A percentile compares a stretch with the other conserved stretches of the same genome.
Evolutionary conservation across 345 rosid species (phyloP).

Genomic region (Sonneratia alba): DNA sequence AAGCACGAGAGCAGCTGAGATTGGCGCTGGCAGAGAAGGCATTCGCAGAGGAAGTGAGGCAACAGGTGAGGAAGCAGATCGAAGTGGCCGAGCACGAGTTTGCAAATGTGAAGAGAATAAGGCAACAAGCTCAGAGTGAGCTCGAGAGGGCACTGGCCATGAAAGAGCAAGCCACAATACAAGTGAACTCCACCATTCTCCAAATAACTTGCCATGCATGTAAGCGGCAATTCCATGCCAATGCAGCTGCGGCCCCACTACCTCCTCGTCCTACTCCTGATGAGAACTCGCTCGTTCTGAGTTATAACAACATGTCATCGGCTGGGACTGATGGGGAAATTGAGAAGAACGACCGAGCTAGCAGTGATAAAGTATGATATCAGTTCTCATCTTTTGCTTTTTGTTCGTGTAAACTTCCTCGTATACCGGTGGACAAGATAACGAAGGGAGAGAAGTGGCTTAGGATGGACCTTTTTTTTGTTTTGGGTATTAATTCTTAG

Average conservation of each 20-base stretch:
- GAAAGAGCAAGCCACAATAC: constrained; percentile 56
- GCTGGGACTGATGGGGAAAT: constrained; percentile 27
- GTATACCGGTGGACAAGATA: background rate
- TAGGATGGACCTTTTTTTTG: background rate
- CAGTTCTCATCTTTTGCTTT: background rate
- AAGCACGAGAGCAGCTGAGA: constrained; percentile 32
- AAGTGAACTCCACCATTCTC: constrained; percentile 49
- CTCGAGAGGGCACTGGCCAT: constrained; percentile 56
- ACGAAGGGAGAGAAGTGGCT: background rate
- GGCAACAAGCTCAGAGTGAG: constrained; percentile 75
- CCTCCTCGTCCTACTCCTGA: constrained; percentile 7
- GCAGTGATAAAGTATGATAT: background rate
- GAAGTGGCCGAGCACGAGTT: constrained; percentile 79
- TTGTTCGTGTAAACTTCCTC: background rate
- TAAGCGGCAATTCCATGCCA: constrained; percentile 43
- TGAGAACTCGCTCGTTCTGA: constrained; percentile 36
- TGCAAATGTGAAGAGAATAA: constrained; percentile 66
- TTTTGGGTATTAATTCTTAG: background rate
- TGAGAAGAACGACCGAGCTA: constrained; percentile 16
- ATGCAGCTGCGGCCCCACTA: background rate
- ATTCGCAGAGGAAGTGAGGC: constrained; percentile 55
- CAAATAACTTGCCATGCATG: constrained; percentile 78
- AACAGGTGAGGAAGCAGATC: constrained; percentile 56
- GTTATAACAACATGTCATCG: constrained; percentile 35
- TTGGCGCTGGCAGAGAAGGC: constrained; percentile 58